Evolutionary conservation across 2,329 filamentous ascomycete species (phyloP).

Genomic region (Coniella lustricola): DNA sequence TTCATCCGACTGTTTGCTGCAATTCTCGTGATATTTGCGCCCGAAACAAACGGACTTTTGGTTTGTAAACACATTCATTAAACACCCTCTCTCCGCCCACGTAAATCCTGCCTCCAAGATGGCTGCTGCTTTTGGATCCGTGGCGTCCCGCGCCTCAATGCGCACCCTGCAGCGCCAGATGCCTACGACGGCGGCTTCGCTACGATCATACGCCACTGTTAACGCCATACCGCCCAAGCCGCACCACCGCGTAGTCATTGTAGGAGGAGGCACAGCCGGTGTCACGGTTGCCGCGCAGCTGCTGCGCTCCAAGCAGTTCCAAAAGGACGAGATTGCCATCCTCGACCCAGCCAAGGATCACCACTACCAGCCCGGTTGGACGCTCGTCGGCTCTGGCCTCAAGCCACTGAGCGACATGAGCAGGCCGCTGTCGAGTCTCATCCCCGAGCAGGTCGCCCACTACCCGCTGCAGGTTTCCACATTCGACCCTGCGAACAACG

Average conservation of each 20-base stretch:
- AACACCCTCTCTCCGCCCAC: background rate
- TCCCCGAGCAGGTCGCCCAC: slow-evolving; percentile 28
- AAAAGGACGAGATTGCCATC: slow-evolving; percentile 29
- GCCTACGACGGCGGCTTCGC: background rate
- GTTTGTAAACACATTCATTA: background rate
- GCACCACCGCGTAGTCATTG: slow-evolving; percentile 19
- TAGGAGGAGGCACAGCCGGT: slow-evolving; percentile 20
- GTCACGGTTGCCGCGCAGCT: slow-evolving; percentile 19
- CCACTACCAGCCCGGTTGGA: slow-evolving; percentile 32
- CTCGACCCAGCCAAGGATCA: slow-evolving; percentile 28
- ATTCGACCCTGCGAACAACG: slow-evolving; percentile 30
- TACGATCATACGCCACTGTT: slow-evolving; percentile 14
- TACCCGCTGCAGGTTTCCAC: slow-evolving; percentile 27
- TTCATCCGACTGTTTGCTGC: background rate
- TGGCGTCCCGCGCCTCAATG: slow-evolving; percentile 7
- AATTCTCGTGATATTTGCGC: background rate
- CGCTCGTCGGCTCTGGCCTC: slow-evolving; percentile 30
- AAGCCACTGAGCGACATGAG: slow-evolving; percentile 24
- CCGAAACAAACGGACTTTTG: background rate
- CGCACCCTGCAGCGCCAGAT: background rate
- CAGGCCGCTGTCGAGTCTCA: slow-evolving; percentile 23
- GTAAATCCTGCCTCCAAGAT: background rate
- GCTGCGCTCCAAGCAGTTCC: slow-evolving; percentile 19
- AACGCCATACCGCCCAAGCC: slow-evolving; percentile 16
- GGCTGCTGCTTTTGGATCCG: slow-evolving; percentile 8